Percentiles rank a stretch among this genome's conserved stretches.
phyloP scores from a whole-genome alignment of 1,284 basidiomycete genomes.

The Papiliotrema laurentii region DNA sequence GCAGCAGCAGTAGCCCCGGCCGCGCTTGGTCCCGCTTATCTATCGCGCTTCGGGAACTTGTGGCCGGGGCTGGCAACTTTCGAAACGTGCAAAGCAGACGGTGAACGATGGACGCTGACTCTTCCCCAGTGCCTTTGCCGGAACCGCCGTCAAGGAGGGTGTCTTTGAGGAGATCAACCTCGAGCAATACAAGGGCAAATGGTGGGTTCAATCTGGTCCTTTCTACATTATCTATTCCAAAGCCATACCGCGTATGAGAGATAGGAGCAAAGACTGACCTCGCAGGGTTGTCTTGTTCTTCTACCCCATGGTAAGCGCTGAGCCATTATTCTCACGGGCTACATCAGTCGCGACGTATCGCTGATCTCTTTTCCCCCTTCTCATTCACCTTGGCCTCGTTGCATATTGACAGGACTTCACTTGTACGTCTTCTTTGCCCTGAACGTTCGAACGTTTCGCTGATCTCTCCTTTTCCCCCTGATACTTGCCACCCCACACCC shows the following conservation, averaged over 20 bases:
- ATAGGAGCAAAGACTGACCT: too few species aligned
- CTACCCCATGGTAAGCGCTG: slow-evolving; percentile 73
- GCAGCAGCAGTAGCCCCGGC: not conserved
- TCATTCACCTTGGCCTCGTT: slow-evolving; percentile 1
- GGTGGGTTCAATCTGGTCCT: slow-evolving; percentile 52
- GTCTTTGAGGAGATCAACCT: slow-evolving; percentile 70
- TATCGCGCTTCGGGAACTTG: too few species aligned
- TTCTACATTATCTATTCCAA: not conserved
- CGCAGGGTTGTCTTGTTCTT: slow-evolving; percentile 70
- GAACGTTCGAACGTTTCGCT: not conserved
- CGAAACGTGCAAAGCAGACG: too few species aligned
- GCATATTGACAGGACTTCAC: slow-evolving; percentile 35
- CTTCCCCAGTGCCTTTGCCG: slow-evolving; percentile 58
- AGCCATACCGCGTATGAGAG: slow-evolving; percentile 1
- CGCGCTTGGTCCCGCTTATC: too few species aligned
- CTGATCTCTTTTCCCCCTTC: not conserved
- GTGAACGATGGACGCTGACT: not conserved
- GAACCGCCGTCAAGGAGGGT: slow-evolving; percentile 68
- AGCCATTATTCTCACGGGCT: too few species aligned
- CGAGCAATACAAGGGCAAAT: slow-evolving; percentile 71
- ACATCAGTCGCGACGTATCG: too few species aligned
- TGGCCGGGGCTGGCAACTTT: too few species aligned
- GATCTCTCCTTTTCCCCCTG: not conserved
- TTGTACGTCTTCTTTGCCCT: slow-evolving; percentile 8
- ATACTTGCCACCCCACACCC: too few species aligned